Evolutionary conservation across 441 rosid genomes (phyloP), one percentile per base, ranked within the genome.

Genomic region (Isatis lusitanica): DNA sequence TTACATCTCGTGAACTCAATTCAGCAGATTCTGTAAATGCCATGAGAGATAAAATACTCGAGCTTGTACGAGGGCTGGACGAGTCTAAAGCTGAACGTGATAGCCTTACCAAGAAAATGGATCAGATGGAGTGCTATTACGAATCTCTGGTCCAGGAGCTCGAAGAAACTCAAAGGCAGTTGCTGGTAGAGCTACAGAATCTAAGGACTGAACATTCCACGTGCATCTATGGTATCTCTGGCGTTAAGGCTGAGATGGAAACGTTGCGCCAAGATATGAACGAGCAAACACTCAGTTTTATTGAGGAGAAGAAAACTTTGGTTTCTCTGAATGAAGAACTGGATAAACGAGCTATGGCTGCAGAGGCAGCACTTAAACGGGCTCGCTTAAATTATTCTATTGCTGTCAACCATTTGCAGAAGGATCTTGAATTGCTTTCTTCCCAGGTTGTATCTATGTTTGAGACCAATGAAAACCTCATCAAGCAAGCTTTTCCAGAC

Each of bases 121-220:
- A 85, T 70, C 93, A 96, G 91, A 96, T 96, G 99, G 99, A 96
- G 78, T 90, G 98, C 78, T 93, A 96, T 80, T 96, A 96, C 63
- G 98, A 96, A 85, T 93, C 93, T 46, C 87, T 96, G 57, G 86
- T 96, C 68, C 97, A 91, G 82, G 99, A 96, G 85, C 98, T 96
- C 28, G 98, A 96, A 86, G 99, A 92, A 80, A 91, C 92, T 77
- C 99, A 96, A 81, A 84, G 97, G 79, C 98, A 85, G 85, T 83
- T 96, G 84, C 79, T 93, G 73, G 89, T 78, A 56, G 99, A 96
- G 87, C 75, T 96, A 82, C 97, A 96, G 88, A 90, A 74, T 83
- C 85, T 93, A 75, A 93, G 93, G 83, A 85, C 83, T 79, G 99
- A 93, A 72, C 98, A 96, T 78, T 87, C 99, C 55, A 79, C 85